Evolutionary conservation across 2,329 filamentous ascomycete species (phyloP), one percentile per base, ranked within the genome.

Genomic region (Penicillium sp.): DNA sequence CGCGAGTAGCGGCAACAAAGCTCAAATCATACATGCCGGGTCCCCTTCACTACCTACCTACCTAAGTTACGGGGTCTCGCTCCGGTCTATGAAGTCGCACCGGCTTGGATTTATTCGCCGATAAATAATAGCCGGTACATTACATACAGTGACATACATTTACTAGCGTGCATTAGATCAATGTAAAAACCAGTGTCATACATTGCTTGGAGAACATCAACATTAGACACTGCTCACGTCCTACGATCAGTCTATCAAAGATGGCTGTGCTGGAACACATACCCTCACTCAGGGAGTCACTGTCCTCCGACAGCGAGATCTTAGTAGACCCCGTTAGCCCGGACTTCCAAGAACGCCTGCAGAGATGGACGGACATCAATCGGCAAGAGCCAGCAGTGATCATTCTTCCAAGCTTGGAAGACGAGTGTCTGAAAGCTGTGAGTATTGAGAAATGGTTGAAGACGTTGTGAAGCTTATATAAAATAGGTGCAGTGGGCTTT

Each of bases 341-440:
- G 14, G 43, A 47, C 21, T 55, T 55, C 43, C 26, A 55, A 28
- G 33, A 48, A 20, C 33, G 21, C 20, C 30, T 55, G 8, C 11
- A 55, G 30, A 30, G 52, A 40, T 55, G 52, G 52, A 46, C 43
- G 11, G 45, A 55, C 45, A 48, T 47, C 16, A 47, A 48, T 28
- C 23, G 42, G 11, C 12, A 55, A 28, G 52, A 46, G 18, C 52
- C 43, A 16, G 30, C 40, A 21, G 52, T 30, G 14, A 48, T 55
- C 8, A 28, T 55, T 20, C 42, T 47, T 28, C 52, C 45, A 40
- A 35, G 20, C 33, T 40, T 33, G 23, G 48, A 50, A 40, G 21
- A 8, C 21, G 21, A 50, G 5, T 50, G 48, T 21, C 7, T 50
- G 14, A 26, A 50, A 40, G n/a, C 12, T 26, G 47, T 50, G n/a